phyloP scores from a whole-genome alignment of 352 stramenopile genomes.

The Lagenidium giganteum region DNA sequence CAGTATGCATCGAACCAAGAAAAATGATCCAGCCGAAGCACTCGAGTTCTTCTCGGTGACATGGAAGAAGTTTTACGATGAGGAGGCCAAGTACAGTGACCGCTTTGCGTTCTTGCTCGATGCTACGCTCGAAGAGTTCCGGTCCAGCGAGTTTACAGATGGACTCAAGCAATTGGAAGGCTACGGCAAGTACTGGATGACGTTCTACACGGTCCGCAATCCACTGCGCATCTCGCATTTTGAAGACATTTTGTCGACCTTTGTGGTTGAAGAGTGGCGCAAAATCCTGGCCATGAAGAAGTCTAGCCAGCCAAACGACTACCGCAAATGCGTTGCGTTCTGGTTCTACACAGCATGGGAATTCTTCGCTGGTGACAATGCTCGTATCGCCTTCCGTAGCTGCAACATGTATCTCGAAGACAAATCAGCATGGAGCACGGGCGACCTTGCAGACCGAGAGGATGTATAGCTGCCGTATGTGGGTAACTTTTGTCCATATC shows the following conservation, averaged over 20 bases:
- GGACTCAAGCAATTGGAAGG: slow-evolving; percentile 72
- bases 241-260: slow-evolving; percentile 59
- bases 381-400: slow-evolving; percentile 65
- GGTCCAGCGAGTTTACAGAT: slow-evolving; percentile 54
- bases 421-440: slow-evolving; percentile 40
- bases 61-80: slow-evolving; percentile 87
- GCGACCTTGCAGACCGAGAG: too few relatives aligned
- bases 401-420: slow-evolving; percentile 86
- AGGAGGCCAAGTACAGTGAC: slow-evolving; percentile 84
- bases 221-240: slow-evolving; percentile 70
- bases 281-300: slow-evolving; percentile 76
- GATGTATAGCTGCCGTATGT: too few relatives aligned
- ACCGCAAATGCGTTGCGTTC: slow-evolving; percentile 83
- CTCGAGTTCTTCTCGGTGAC: slow-evolving; percentile 84
- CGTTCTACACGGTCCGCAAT: slow-evolving; percentile 68
- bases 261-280: slow-evolving; percentile 75
- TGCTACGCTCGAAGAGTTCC: slow-evolving; percentile 60
- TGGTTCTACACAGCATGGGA: slow-evolving; percentile 87
- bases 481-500: too few relatives aligned
- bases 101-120: slow-evolving; percentile 81
- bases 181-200: slow-evolving; percentile 84
- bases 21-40: slow-evolving; percentile 65
- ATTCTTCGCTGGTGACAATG: slow-evolving; percentile 72
- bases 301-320: slow-evolving; percentile 81
- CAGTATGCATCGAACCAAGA: slow-evolving; percentile 69